phyloP scores from a whole-genome alignment of 2,329 filamentous ascomycete genomes.

The Fusarium denticulatum region DNA sequence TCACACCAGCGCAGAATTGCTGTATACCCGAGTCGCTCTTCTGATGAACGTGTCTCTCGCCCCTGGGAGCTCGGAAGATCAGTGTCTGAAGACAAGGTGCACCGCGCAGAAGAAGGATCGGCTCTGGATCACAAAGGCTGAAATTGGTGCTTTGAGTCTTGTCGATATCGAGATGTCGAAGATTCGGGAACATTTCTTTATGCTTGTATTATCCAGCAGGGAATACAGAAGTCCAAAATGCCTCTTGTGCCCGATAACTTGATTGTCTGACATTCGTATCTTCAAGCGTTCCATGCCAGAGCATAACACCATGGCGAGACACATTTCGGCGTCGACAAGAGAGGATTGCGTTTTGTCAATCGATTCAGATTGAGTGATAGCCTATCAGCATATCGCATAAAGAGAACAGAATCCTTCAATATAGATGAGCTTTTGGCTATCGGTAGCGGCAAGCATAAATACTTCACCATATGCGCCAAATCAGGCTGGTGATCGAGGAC shows the following conservation, averaged over 20 bases:
- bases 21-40: fast-evolving
- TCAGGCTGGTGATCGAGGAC: fast-evolving
- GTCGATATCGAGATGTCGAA: neutral
- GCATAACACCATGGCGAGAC: neutral
- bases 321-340: neutral
- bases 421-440: fast-evolving
- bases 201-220: too few species aligned
- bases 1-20: neutral
- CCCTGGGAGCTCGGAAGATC: neutral
- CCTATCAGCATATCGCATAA: neutral
- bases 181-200: fast-evolving
- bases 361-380: fast-evolving
- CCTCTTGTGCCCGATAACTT: fast-evolving
- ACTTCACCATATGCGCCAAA: neutral
- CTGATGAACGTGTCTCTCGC: too few species aligned
- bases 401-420: fast-evolving
- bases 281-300: neutral
- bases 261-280: neutral
- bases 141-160: neutral
- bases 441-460: neutral
- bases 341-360: fast-evolving
- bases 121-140: neutral
- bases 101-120: neutral
- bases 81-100: neutral
- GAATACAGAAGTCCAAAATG: neutral